A percentile compares a stretch with the other conserved stretches of the same genome.
These are phyloP conservation scores for Telopea speciosissima DNA, from an alignment of 177 flowering plant species.

Conservation along the genomic window DNA sequence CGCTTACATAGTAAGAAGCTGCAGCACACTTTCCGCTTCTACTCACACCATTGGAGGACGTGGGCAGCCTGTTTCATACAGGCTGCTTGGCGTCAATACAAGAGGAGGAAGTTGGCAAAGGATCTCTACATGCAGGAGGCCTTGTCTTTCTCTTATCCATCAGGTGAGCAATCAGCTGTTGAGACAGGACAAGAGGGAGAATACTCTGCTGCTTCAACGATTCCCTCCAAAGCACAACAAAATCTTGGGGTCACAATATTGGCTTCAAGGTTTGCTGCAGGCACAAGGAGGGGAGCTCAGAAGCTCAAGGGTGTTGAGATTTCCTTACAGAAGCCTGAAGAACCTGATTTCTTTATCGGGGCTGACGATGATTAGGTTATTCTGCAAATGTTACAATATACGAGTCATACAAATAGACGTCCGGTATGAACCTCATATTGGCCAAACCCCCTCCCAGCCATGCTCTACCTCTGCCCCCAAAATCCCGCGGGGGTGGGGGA, in stretches of 20 bases:
- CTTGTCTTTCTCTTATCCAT: constrained; percentile 15
- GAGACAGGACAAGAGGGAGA: constrained; percentile 32
- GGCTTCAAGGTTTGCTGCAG: constrained; percentile 86
- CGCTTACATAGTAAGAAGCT: constrained; percentile 86
- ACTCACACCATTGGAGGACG: constrained; percentile 97
- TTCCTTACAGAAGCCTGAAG: constrained; percentile 64
- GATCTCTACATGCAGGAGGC: constrained; percentile 43
- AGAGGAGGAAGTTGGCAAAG: constrained; percentile 49
- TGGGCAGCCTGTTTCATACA: constrained; percentile 98
- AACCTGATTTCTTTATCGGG: constrained; percentile 73
- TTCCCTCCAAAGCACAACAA: constrained; percentile 27
- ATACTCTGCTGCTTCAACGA: constrained; percentile 16
- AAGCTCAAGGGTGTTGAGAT: constrained; percentile 38
- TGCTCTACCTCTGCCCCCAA: no score
- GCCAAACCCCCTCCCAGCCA: neutral
- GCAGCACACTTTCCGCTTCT: constrained; percentile 83
- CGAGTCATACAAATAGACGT: neutral
- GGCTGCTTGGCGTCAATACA: constrained; percentile 81
- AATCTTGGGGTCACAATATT: constrained; percentile 52
- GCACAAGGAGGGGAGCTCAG: constrained; percentile 63
- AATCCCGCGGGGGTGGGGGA: neutral
- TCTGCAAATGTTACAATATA: neutral
- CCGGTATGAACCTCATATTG: no score
- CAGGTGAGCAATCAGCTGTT: constrained; percentile 21
- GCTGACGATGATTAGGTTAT: constrained; percentile 37